phyloP scores from a whole-genome alignment of 345 rosid species.

The Chamaenerion angustifolium region DNA sequence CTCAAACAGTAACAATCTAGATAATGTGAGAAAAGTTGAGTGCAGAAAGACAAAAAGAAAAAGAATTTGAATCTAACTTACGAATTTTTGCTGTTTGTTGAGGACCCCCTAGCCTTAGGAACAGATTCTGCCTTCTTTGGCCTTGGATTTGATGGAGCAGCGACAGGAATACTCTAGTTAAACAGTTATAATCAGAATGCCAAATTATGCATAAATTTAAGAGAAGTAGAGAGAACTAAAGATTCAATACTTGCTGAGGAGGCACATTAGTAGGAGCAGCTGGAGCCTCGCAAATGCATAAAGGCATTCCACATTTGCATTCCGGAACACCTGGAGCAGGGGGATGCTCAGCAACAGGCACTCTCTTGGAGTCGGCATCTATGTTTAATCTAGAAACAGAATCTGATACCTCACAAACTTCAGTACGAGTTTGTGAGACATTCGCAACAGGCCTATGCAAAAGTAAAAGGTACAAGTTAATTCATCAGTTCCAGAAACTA shows the following conservation, averaged over 20 bases:
- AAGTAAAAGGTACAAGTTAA: conserved; percentile 3
- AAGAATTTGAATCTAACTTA: conserved; percentile 11
- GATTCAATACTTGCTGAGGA: conserved; percentile 23
- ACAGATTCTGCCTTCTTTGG: conserved; percentile 33
- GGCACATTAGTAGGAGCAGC: conserved; percentile 18
- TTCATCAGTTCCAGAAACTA: not conserved
- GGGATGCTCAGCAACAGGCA: conserved; percentile 17
- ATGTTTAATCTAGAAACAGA: conserved; percentile 41
- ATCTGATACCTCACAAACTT: conserved; percentile 29
- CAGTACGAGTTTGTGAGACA: conserved; percentile 22
- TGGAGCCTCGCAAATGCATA: conserved; percentile 74
- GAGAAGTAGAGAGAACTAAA: not conserved
- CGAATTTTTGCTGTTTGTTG: conserved; percentile 48
- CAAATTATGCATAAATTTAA: not conserved
- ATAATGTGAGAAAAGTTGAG: not conserved
- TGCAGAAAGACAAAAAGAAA: not conserved
- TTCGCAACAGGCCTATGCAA: conserved; percentile 26
- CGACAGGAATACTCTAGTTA: conserved; percentile 7
- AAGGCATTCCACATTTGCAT: conserved; percentile 96
- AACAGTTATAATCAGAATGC: too few species aligned
- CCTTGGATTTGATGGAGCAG: conserved; percentile 26
- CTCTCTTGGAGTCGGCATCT: conserved; percentile 23
- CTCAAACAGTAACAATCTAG: too few species aligned
- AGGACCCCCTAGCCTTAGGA: conserved; percentile 39
- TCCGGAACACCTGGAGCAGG: conserved; percentile 21